Evolutionary conservation across 225 moss, liverwort and hornwort genomes (phyloP).

Genomic region (Marchantia paleacea): DNA sequence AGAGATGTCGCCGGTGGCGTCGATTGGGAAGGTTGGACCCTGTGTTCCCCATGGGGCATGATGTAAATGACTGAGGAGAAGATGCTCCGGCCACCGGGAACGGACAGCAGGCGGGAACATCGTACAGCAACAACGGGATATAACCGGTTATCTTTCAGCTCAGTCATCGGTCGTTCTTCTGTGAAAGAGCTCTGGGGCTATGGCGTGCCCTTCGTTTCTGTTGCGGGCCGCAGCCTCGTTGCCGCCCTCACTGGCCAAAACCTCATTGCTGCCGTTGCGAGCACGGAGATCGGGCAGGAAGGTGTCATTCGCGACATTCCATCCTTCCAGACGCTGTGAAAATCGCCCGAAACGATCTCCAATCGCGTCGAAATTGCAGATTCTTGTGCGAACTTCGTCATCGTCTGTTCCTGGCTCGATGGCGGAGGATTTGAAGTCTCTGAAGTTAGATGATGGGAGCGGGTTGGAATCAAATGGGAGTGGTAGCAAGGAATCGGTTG

Average conservation of each 20-base stretch:
- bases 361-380: slow-evolving; percentile 3
- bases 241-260: slow-evolving; percentile 24
- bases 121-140: background rate
- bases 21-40: too few relatives aligned
- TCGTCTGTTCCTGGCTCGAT: slow-evolving; percentile 41
- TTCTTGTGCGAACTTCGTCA: slow-evolving; percentile 6
- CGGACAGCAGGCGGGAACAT: slow-evolving; percentile 15
- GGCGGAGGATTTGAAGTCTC: slow-evolving; percentile 65
- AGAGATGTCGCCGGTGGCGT: too few relatives aligned
- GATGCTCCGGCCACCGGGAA: slow-evolving; percentile 1
- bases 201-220: slow-evolving; percentile 36
- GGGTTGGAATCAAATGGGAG: slow-evolving; percentile 16
- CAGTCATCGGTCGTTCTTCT: background rate
- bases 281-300: background rate
- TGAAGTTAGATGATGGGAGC: slow-evolving; percentile 53
- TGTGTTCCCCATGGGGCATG: too few relatives aligned
- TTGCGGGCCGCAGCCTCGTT: slow-evolving; percentile 25
- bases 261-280: background rate
- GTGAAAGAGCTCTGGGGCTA: slow-evolving; percentile 19
- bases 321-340: background rate
- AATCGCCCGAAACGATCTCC: slow-evolving; percentile 3
- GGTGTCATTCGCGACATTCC: background rate
- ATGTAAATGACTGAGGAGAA: background rate
- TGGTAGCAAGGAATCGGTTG: background rate
- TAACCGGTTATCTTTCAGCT: slow-evolving; percentile 9